Conservation (phyloP, 495 filamentous ascomycete genomes). For the Chaetomidium leptoderma region DNA sequence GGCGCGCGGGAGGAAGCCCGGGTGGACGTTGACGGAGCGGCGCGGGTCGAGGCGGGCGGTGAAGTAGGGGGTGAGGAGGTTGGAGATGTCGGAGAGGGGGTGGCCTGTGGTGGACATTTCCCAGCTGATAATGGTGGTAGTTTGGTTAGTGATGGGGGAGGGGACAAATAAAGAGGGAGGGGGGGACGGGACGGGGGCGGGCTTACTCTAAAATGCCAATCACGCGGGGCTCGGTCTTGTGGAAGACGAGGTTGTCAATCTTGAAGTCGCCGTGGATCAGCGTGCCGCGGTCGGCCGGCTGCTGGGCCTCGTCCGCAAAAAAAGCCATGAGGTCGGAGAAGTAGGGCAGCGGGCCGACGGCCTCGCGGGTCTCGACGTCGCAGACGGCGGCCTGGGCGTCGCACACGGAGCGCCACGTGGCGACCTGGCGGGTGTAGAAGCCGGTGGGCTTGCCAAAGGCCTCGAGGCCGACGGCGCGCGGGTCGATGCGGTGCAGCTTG, state of each 20-base stretch:
- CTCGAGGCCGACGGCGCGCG: constrained; percentile 60
- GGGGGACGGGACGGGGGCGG: not conserved
- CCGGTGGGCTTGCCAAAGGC: constrained; percentile 67
- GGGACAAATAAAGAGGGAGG: not conserved
- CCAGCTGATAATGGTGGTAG: constrained; percentile 53
- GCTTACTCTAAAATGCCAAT: constrained; percentile 86
- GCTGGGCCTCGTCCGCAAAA: constrained; percentile 61
- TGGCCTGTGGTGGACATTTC: constrained; percentile 97
- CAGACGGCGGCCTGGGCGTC: constrained; percentile 66
- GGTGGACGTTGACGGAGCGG: constrained; percentile 33
- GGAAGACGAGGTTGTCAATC: constrained; percentile 95
- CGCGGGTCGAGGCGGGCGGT: constrained; percentile 36
- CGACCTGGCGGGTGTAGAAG: constrained; percentile 85
- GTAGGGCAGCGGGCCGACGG: constrained; percentile 78
- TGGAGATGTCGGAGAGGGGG: constrained; percentile 81
- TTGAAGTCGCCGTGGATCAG: constrained; percentile 97
- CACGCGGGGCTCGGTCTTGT: constrained; percentile 79
- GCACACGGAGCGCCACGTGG: constrained; percentile 73
- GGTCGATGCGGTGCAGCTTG: constrained; percentile 72
- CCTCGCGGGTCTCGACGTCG: constrained; percentile 69
- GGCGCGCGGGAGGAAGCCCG: constrained; percentile 55
- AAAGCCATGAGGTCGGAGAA: constrained; percentile 75
- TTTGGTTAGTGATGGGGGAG: no score
- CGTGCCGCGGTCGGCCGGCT: constrained; percentile 72
- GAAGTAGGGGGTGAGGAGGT: constrained; percentile 67